Evolutionary conservation across 371 early-diverging fungal species (phyloP), one percentile per base, ranked within the genome.

Genomic region (Nematocida sp.): DNA sequence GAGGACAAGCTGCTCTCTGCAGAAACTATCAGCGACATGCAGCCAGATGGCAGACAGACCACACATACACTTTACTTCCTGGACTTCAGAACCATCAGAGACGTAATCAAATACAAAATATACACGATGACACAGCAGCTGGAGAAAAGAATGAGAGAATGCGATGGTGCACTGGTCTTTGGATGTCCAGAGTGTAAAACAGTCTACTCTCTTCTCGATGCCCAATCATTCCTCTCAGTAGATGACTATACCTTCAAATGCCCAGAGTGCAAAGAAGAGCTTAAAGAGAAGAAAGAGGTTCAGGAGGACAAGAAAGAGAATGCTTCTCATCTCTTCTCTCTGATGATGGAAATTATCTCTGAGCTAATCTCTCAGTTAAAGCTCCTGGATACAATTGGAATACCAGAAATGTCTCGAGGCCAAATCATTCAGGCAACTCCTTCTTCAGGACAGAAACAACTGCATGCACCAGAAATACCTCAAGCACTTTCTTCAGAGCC

Each of bases 71-170:
- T 70, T 1, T 84, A 79, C 53, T 84, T 75, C 54, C 63, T 82
- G 23, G 78, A 82, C 53, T 84, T 79, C 63, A 53, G 75, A 37
- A 78, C 78, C 52, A 78, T 82, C 31, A 48, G 76, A 53, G 79
- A 84, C 63, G 65, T 81, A 2, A 79, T 84, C 15, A 84, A 84
- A 63, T 84, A 82, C 63, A 84, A 84, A 74, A 80, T 84, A 35
- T 82, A 55, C 53, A 81, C 78, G 52, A 84, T 84, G 80, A 81
- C 75, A 23, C 80, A 80, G 57, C 31, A 62, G 40, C 27, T 84
- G 13, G 83, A 84, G 54, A 61, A 61, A 11, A 55, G 65, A 25
- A 62, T 77, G n/a, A 48, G 67, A 29, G 75, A 65, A 31, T 75
- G 40, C 25, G 58, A 75, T 38, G 60, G 58, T 23, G 35, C 27